Percentiles rank a stretch among this genome's conserved stretches.
Conservation (phyloP, 495 filamentous ascomycete genomes). For the Friedmanniomyces simplex region DNA sequence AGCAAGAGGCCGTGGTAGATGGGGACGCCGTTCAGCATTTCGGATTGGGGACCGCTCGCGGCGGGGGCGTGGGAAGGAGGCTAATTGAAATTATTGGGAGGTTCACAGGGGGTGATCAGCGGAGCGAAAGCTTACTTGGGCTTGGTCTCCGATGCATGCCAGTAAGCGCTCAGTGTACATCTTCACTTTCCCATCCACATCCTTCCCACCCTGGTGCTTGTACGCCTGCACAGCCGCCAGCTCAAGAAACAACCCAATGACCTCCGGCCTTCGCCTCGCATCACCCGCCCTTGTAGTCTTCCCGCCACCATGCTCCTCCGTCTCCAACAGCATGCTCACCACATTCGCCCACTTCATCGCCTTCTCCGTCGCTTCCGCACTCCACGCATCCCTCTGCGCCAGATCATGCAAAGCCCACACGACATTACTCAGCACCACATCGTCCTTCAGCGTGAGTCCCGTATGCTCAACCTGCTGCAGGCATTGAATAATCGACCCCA, state of each 20-base stretch:
- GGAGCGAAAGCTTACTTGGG: slow-evolving; percentile 2
- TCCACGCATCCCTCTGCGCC: slow-evolving; percentile 24
- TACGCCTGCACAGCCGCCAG: slow-evolving; percentile 27
- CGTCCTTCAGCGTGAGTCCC: slow-evolving; percentile 20
- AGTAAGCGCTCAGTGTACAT: slow-evolving; percentile 30
- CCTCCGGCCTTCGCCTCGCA: slow-evolving; percentile 23
- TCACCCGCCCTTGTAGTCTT: slow-evolving; percentile 12
- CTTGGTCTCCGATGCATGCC: slow-evolving; percentile 6
- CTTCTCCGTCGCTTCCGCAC: slow-evolving; percentile 19
- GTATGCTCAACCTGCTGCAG: slow-evolving; percentile 25
- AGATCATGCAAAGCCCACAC: slow-evolving; percentile 19
- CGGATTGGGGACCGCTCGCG: slow-evolving; percentile 2
- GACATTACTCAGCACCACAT: slow-evolving; percentile 18
- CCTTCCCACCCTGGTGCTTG: slow-evolving; percentile 23
- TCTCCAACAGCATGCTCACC: slow-evolving; percentile 29
- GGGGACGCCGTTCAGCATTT: slow-evolving; percentile 17
- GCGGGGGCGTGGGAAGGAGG: slow-evolving; percentile 4
- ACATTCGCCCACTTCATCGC: slow-evolving; percentile 27
- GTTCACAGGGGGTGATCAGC: background rate
- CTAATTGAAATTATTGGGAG: slow-evolving; percentile 1
- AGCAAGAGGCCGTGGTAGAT: slow-evolving; percentile 17
- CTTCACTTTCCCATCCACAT: slow-evolving; percentile 30
- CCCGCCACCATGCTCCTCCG: slow-evolving; percentile 23
- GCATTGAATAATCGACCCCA: slow-evolving; percentile 26
- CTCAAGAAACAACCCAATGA: slow-evolving; percentile 30